Percentiles rank a stretch among this genome's conserved stretches.
Evolutionary conservation across 106 monocot genomes (phyloP).

Genomic region (Dendrobium huoshanense): DNA sequence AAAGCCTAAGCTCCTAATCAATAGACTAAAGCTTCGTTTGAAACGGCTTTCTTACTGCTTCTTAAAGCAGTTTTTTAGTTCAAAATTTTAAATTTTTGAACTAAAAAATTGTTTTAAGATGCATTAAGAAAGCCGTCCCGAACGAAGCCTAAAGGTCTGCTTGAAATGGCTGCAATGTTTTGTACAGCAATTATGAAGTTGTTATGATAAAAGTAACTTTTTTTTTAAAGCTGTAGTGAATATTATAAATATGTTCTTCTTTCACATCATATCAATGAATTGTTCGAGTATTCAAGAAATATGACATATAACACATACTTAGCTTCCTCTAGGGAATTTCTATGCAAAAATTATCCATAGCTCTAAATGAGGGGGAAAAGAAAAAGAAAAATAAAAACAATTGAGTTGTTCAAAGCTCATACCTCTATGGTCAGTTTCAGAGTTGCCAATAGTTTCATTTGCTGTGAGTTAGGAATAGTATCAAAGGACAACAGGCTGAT

Average conservation of each 20-base stretch:
- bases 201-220: background rate
- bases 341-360: background rate
- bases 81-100: no score
- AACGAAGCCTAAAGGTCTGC: no score
- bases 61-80: no score
- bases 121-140: no score
- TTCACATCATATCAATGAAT: background rate
- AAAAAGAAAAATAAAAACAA: background rate
- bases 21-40: no score
- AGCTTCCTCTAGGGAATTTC: background rate
- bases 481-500: conserved; percentile 43
- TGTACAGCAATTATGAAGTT: no score
- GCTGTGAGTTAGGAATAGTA: conserved; percentile 18
- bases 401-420: background rate
- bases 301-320: background rate
- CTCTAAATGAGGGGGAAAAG: background rate
- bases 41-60: no score
- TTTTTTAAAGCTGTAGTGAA: background rate
- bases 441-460: conserved; percentile 11
- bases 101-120: no score
- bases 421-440: conserved; percentile 31
- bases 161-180: no score
- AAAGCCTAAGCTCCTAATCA: no score
- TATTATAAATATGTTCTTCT: background rate
- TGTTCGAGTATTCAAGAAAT: background rate